phyloP scores from a whole-genome alignment of 2,329 filamentous ascomycete species.

The Aureobasidium zeae region DNA sequence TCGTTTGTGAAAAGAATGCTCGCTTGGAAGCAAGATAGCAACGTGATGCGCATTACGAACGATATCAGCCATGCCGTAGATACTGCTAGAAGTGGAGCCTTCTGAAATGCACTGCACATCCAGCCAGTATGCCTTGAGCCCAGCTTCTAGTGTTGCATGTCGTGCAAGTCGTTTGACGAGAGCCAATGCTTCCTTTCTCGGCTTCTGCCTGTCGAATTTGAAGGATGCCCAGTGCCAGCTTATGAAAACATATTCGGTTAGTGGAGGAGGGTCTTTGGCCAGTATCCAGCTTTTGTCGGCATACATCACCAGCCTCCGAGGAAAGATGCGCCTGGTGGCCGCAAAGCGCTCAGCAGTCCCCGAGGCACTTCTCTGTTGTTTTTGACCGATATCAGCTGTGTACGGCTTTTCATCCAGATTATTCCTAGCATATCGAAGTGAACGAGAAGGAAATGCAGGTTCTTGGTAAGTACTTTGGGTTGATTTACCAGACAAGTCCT shows the following conservation, averaged over 20 bases:
- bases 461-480: too few relatives aligned
- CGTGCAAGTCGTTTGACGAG: not conserved
- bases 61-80: not conserved
- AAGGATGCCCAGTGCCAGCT: constrained; percentile 9
- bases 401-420: not conserved
- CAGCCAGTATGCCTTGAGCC: constrained; percentile 5
- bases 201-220: not conserved
- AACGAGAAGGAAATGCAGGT: not conserved
- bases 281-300: not conserved
- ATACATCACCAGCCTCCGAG: not conserved
- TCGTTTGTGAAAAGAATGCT: not conserved
- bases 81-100: not conserved
- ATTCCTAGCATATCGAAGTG: not conserved
- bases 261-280: not conserved
- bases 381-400: not conserved
- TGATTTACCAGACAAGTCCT: too few relatives aligned
- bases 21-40: not conserved
- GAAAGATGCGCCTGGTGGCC: not conserved
- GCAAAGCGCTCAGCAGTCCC: not conserved
- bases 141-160: not conserved
- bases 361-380: too few relatives aligned
- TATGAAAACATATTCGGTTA: constrained; percentile 3
- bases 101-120: not conserved
- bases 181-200: not conserved
- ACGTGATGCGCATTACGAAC: not conserved